Base-by-base conservation (phyloP, 805 yeast species). In the Wickerhamiella domercqiae region DNA sequence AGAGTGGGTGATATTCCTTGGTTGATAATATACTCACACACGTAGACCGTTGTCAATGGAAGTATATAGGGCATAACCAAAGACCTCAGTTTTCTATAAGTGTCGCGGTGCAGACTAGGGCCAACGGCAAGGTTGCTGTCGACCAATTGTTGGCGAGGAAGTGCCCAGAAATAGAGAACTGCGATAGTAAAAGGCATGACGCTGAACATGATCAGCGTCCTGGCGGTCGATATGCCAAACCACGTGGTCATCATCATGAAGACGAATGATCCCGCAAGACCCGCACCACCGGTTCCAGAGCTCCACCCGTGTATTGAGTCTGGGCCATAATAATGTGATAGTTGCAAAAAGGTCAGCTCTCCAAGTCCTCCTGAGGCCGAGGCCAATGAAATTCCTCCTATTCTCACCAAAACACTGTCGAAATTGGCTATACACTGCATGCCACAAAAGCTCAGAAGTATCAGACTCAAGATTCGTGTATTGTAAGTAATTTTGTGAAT, bases 231-330 rank as follows among this genome's bases (percentile, higher is more conserved):
- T 1, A 82, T 40, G 1, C 71, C 64, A 17, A 80, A 34, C 51
- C 83, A 60, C 1, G 87, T 77, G 0, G 96, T 87, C 48, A 81
- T 43, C 1, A 78, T 46, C 67, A 87, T 50, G 51, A 71, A 86
- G 11, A 69, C 51, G 37, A 78, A 80, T 39, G 57, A 73, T 0
- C 97, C 98, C 15, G 71, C 67, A 4, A 87, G 55, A 0, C 98
- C 98, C 1, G 98, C 97, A 15, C 83, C 93, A 3, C 98, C 97
- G 0, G 97, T 87, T 1, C 98, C 98, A 5, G 84, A 71, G 16
- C 94, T 79, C 73, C 93, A 87, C 0, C 93, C 96, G 35, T 76
- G 73, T 33, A 87, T 61, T 3, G 93, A 64, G n/a, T 53, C 47
- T 14, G 64, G 63, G 15, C 64, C 67, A 54, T 73, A 83, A 48